A percentile compares a stretch with the other conserved stretches of the same genome.
phyloP scores from a whole-genome alignment of 2,329 filamentous ascomycete genomes.

The Ophiobolus disseminans region DNA sequence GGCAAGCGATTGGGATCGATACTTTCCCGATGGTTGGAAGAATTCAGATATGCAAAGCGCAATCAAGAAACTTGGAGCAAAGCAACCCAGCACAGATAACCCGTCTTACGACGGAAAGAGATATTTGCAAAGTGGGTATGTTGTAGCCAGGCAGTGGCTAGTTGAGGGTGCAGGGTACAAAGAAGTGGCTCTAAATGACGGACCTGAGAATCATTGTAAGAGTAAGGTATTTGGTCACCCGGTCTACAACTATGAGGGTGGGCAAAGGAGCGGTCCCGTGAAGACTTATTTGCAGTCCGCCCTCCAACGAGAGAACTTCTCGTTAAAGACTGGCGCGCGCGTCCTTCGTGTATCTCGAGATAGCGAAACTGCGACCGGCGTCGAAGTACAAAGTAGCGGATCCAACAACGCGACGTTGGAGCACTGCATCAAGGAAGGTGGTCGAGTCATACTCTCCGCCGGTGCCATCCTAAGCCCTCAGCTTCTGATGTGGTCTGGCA shows the following conservation, averaged over 20 bases:
- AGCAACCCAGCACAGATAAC: constrained; percentile 53
- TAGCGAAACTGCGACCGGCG: constrained; percentile 51
- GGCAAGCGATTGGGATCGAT: constrained; percentile 60
- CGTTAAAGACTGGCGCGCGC: constrained; percentile 52
- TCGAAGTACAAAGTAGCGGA: constrained; percentile 47
- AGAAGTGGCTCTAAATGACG: constrained; percentile 57
- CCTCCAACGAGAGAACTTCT: constrained; percentile 44
- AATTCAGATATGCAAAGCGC: constrained; percentile 57
- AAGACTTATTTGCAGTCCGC: constrained; percentile 60
- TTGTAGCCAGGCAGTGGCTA: constrained; percentile 58
- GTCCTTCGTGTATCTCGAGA: constrained; percentile 56
- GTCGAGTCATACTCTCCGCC: constrained; percentile 41
- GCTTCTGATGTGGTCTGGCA: constrained; percentile 50
- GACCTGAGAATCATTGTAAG: constrained; percentile 53
- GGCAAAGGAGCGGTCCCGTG: constrained; percentile 59
- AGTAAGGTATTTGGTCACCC: constrained; percentile 58
- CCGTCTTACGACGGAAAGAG: constrained; percentile 56
- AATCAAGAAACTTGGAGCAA: constrained; percentile 53
- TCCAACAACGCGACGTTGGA: constrained; percentile 37
- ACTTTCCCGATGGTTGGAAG: constrained; percentile 60
- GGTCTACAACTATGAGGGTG: constrained; percentile 57
- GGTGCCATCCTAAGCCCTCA: constrained; percentile 48
- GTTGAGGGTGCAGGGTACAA: constrained; percentile 58
- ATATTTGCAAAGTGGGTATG: constrained; percentile 58
- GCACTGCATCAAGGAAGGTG: constrained; percentile 24